Percentiles rank a stretch among this genome's conserved stretches.
phyloP scores from a whole-genome alignment of 768 basidiomycete genomes.

The Goffeauzyma gilvescens region DNA sequence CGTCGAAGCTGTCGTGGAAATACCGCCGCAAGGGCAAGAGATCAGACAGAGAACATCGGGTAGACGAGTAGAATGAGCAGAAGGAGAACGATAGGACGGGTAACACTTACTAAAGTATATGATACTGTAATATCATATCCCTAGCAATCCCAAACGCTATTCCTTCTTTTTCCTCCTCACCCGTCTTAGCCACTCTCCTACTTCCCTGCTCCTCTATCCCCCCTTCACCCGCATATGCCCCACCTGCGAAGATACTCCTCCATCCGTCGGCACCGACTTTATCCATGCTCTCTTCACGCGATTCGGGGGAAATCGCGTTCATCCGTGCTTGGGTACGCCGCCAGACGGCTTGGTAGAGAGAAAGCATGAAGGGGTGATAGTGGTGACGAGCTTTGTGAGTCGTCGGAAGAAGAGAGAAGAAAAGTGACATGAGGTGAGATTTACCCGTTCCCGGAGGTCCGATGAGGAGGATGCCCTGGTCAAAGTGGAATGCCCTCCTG shows the following conservation, averaged over 20 bases:
- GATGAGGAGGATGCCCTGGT: slow-evolving; percentile 39
- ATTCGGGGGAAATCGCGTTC: slow-evolving; percentile 2
- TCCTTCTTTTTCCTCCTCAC: slow-evolving; percentile 30
- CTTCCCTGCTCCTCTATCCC: slow-evolving; percentile 19
- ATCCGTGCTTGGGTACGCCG: slow-evolving; percentile 19
- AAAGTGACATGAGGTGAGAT: slow-evolving; percentile 42
- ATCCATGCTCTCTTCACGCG: slow-evolving; percentile 22
- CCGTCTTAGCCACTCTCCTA: slow-evolving; percentile 13
- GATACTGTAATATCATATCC: slow-evolving; percentile 30
- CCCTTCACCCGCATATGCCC: slow-evolving; percentile 22
- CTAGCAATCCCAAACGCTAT: slow-evolving; percentile 30
- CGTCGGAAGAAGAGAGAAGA: slow-evolving; percentile 41
- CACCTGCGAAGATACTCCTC: slow-evolving; percentile 29
- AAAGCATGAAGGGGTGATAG: slow-evolving; percentile 43
- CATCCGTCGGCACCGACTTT: slow-evolving; percentile 18
- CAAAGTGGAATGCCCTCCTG: not conserved
- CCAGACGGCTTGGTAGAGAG: slow-evolving; percentile 41
- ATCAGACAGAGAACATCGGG: too few relatives aligned
- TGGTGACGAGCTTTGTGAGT: slow-evolving; percentile 42
- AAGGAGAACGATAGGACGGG: slow-evolving; percentile 10
- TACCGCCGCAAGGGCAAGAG: too few relatives aligned
- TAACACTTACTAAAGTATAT: slow-evolving; percentile 26
- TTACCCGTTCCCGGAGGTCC: slow-evolving; percentile 42
- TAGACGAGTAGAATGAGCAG: too few relatives aligned
- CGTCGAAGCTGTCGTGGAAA: slow-evolving; percentile 37